Evolutionary conservation across 139 green algal genomes (phyloP).

Genomic region (Tetraselmis chui): DNA sequence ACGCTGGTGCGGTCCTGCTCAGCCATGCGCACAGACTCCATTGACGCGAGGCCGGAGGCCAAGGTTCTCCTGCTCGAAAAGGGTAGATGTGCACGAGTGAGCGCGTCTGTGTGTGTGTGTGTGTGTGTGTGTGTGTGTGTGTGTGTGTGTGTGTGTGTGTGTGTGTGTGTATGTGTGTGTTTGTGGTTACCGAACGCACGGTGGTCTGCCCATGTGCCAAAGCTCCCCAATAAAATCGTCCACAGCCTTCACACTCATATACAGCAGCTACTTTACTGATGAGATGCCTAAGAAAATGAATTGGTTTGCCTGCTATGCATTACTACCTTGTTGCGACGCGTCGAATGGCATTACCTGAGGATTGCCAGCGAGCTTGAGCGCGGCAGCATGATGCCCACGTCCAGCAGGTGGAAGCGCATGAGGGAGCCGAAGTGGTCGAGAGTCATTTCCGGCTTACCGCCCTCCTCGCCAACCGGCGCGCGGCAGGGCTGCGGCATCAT

Average conservation of each 20-base stretch:
- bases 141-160: not conserved
- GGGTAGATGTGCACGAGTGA: conserved; percentile 4
- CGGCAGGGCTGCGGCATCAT: conserved; percentile 18
- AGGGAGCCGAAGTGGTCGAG: not conserved
- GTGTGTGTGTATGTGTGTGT: too few relatives aligned
- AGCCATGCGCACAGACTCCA: not conserved
- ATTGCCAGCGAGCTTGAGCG: not conserved
- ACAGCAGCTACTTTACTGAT: too few relatives aligned
- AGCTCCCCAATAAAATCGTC: too few relatives aligned
- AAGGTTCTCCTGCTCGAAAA: too few relatives aligned
- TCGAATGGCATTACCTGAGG: not conserved
- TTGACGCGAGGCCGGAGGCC: not conserved
- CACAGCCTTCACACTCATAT: too few relatives aligned
- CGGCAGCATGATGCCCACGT: conserved; percentile 31
- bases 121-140: not conserved
- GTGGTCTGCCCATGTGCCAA: too few relatives aligned
- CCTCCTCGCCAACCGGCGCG: not conserved
- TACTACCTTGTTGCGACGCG: not conserved
- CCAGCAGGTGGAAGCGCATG: conserved; percentile 34
- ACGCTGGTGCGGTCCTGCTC: conserved; percentile 20
- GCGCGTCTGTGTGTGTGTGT: not conserved
- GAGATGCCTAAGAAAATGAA: too few relatives aligned
- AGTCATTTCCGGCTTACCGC: not conserved
- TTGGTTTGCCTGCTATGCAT: too few relatives aligned
- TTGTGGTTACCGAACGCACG: too few relatives aligned